These are phyloP conservation scores for Colletotrichum lentis DNA, from an alignment of 2,329 filamentous ascomycete genomes.

Conservation along the genomic window DNA sequence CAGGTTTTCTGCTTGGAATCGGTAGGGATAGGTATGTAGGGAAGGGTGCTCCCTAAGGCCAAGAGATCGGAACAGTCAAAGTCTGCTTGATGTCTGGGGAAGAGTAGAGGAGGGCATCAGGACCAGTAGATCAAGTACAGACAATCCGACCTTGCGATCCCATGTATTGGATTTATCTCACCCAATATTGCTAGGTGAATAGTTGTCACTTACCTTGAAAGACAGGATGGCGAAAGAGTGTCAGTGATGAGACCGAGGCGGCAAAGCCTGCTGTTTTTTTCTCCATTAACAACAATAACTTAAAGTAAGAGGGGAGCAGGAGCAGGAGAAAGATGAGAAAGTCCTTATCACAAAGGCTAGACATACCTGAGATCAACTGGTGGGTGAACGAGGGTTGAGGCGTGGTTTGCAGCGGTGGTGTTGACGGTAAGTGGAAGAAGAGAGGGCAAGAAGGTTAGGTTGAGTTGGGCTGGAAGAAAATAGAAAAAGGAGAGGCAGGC, in stretches of 20 bases:
- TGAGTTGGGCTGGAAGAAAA: background rate
- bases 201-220: constrained; percentile 14
- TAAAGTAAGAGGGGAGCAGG: background rate
- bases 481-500: background rate
- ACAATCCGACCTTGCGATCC: background rate
- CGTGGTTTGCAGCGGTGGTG: constrained; percentile 6
- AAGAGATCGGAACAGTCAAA: background rate
- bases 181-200: background rate
- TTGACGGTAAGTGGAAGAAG: constrained; percentile 6
- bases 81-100: background rate
- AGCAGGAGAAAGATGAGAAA: background rate
- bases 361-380: constrained; percentile 13
- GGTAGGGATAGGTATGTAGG: background rate
- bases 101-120: background rate
- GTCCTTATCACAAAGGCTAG: background rate
- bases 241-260: constrained; percentile 12
- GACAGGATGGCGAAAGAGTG: constrained; percentile 6
- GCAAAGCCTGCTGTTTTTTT: constrained; percentile 5
- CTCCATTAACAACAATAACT: background rate
- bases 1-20: background rate
- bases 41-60: background rate
- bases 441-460: background rate
- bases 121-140: background rate
- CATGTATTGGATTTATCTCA: background rate
- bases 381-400: constrained; percentile 16